Percentiles rank a stretch among this genome's conserved stretches.
Evolutionary conservation across 192 early-diverging fungal species (phyloP).

Genomic region (Backusella australiensis): DNA sequence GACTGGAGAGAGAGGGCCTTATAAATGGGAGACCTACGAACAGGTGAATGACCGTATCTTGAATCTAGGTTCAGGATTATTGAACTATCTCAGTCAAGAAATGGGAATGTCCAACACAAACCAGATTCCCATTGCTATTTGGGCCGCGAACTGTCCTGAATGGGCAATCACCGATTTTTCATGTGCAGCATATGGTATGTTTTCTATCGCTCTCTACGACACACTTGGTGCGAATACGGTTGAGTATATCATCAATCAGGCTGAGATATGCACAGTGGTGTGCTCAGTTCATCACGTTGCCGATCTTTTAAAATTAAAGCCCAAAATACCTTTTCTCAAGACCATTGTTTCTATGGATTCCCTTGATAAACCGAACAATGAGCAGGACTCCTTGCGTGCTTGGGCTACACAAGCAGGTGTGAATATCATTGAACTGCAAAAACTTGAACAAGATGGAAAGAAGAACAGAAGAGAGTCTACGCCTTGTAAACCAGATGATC

Average conservation of each 20-base stretch:
- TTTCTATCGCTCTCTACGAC: slow-evolving; percentile 84
- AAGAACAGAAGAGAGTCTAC: slow-evolving; percentile 46
- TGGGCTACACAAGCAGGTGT: slow-evolving; percentile 44
- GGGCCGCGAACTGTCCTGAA: slow-evolving; percentile 42
- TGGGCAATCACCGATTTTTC: slow-evolving; percentile 70
- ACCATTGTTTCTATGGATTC: slow-evolving; percentile 67
- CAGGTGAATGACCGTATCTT: slow-evolving; percentile 56
- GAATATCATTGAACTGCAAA: slow-evolving; percentile 37
- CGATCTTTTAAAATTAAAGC: slow-evolving; percentile 48
- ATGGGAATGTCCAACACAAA: background rate
- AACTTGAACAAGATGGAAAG: slow-evolving; percentile 54
- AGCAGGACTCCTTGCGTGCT: slow-evolving; percentile 10
- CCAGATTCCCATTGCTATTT: slow-evolving; percentile 21
- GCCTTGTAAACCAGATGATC: slow-evolving; percentile 56
- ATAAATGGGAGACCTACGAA: slow-evolving; percentile 67
- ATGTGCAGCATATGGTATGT: slow-evolving; percentile 55
- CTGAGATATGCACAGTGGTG: slow-evolving; percentile 73
- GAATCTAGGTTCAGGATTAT: slow-evolving; percentile 66
- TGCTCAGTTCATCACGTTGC: slow-evolving; percentile 41
- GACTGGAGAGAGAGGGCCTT: slow-evolving; percentile 61
- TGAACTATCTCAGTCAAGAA: slow-evolving; percentile 50
- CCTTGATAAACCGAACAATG: background rate
- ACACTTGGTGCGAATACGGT: slow-evolving; percentile 81
- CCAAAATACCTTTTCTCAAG: slow-evolving; percentile 62
- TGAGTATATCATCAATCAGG: slow-evolving; percentile 84